Evolutionary conservation across 306 rosid species (phyloP), one percentile per base, ranked within the genome.

Genomic region (Cucurbita argyrosperma): DNA sequence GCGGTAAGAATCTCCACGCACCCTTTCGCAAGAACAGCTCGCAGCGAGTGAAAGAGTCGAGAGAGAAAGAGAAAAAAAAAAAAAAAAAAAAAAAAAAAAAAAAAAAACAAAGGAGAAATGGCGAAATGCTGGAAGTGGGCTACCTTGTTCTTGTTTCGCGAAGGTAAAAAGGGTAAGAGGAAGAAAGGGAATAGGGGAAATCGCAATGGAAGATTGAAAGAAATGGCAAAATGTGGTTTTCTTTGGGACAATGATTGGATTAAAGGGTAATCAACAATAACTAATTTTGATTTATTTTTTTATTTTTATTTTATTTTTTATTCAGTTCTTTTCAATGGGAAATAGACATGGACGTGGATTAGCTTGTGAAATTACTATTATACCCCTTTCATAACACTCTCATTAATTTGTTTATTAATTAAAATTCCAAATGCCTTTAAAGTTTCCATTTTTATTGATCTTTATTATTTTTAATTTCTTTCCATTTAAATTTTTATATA

Each of bases 301-400:
- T 47, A 68, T 21, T 21, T 21, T 21, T 0, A 21, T 21, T 51
- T 64, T 64, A 4, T 64, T 49, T 30, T 30, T 30, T 30, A 30
- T 30, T 30, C 52, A 39, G 71, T 64, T 64, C 15, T 64, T 64
- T 30, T 64, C 13, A 69, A 69, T 69, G 74, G 74, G n/a, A n/a
- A 66, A 19, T 23, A 45, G 72, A 45, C 54, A 66, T 43, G 53
- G 72, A 66, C 72, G 72, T 66, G 54, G 11, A 66, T 43, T 45
- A 19, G 0, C 72, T 66, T 19, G 2, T 3, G 6, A 35, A 60
- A 37, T 60, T 60, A 35, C 45, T 0, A 14, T 37, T 60, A 37
- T 60, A 1, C 67, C 67, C 67, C 45, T 50, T 7, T 50, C 54
- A 5, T 50, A 0, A 50, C 1, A 16, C 2, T 14, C 5, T 50